Evolutionary conservation across 495 filamentous ascomycete species (phyloP).

Genomic region (Podospora australis): DNA sequence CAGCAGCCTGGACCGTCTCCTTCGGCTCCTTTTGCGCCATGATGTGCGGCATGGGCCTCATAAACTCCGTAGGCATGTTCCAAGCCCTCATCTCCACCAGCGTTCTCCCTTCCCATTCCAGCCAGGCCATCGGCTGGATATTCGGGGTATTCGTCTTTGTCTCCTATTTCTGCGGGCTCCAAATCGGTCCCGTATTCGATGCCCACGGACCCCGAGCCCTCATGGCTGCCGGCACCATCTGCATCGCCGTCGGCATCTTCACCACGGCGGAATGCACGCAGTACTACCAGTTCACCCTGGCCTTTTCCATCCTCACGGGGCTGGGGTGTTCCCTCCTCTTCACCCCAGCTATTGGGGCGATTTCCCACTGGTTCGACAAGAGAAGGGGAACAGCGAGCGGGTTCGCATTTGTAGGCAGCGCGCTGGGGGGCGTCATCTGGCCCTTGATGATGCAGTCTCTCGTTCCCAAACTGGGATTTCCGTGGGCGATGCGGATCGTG

Average conservation of each 20-base stretch:
- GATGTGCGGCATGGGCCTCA: background rate
- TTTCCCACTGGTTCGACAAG: background rate
- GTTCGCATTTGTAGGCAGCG: background rate
- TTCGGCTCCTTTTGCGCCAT: background rate
- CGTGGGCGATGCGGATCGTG: background rate
- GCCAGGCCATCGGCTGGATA: background rate
- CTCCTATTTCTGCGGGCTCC: background rate
- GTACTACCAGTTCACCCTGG: background rate
- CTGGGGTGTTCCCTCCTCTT: background rate
- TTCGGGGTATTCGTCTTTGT: background rate
- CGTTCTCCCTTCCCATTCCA: background rate
- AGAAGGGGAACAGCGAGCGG: background rate
- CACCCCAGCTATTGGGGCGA: background rate
- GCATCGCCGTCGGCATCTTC: background rate
- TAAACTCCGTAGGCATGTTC: constrained; percentile 1
- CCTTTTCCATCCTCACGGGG: background rate
- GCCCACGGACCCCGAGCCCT: background rate
- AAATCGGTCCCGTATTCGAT: background rate
- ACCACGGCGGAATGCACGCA: background rate
- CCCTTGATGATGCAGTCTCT: background rate
- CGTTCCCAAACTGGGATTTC: background rate
- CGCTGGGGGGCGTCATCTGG: background rate
- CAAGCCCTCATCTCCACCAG: background rate
- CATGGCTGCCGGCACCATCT: background rate
- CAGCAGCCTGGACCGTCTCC: background rate